Evolutionary conservation across 257 asterid species (phyloP), one percentile per base, ranked within the genome.

Genomic region (Solanum piurae): DNA sequence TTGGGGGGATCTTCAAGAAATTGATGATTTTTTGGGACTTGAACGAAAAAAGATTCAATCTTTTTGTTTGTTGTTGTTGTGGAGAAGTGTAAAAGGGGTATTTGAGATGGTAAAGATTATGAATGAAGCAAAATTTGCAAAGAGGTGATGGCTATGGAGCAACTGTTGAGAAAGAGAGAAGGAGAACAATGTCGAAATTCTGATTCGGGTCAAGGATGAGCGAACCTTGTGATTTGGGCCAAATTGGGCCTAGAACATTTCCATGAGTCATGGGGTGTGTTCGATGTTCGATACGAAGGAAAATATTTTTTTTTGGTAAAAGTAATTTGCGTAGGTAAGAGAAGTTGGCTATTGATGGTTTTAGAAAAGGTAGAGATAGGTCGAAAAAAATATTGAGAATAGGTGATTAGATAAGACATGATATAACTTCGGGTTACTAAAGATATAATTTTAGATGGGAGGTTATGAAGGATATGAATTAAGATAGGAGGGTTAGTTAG

Each of bases 41-140:
- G 6, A 9, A 9, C 34, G 83, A 0, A 4, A 42, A 42, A 79
- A 79, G 23, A 79, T 44, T 36, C 25, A 14, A 79, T 79, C 16
- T 79, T 49, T 79, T n/a, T 25, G 16, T 31, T 12, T 52, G 13
- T 52, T 52, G 58, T 1, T 18, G 60, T 25, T 38, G 60, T 40
- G 36, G 13, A 36, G 31, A 38, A 38, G 83, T 77, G 72, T 10
- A 64, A 27, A 9, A 80, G 38, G 68, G 85, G 69, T 49, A 9
- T 69, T 82, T 82, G 86, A 82, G 42, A 82, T 11, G 27, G 69
- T 82, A 31, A 82, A 49, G 86, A 82, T 82, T 82, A 49, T 5
- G 69, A 82, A 82, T 52, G 68, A 82, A 82, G 86, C 86, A 82
- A 82, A 49, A 2, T 27, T 44, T 80, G 66, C 1, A 16, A 27